Conservation (phyloP, 2,329 filamentous ascomycete genomes). For the Cytospora piceicola region DNA sequence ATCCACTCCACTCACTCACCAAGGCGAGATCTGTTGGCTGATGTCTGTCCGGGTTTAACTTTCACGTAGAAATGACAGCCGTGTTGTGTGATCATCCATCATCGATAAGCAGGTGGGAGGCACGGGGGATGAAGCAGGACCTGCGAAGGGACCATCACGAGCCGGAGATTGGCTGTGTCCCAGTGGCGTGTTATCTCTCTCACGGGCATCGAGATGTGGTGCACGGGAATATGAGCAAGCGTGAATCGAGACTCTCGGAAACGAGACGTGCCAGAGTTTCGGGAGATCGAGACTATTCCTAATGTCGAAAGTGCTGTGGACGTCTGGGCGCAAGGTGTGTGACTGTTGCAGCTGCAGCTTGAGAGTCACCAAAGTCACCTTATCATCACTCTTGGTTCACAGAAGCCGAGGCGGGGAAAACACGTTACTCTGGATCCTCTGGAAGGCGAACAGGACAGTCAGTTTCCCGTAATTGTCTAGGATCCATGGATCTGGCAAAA, state of each 20-base stretch:
- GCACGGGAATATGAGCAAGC: background rate
- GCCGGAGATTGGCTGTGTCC: constrained; percentile 6
- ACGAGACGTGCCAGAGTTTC: constrained; percentile 7
- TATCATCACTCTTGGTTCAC: constrained; percentile 16
- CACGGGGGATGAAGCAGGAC: background rate
- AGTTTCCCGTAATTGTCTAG: constrained; percentile 14
- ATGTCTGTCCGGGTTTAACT: background rate
- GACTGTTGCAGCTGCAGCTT: constrained; percentile 23
- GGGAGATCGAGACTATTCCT: constrained; percentile 16
- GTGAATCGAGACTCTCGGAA: constrained; percentile 14
- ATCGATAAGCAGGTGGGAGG: constrained; percentile 1
- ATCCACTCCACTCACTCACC: constrained; percentile 8
- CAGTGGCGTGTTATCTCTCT: constrained; percentile 22
- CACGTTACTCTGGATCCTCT: constrained; percentile 2
- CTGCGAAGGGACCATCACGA: background rate
- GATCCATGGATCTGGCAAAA: background rate
- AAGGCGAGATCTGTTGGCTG: constrained; percentile 3
- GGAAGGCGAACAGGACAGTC: background rate
- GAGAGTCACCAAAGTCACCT: constrained; percentile 22
- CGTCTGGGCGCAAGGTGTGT: background rate
- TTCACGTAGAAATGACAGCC: constrained; percentile 10
- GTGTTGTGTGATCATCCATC: constrained; percentile 20
- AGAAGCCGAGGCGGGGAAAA: constrained; percentile 9
- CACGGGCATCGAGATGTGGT: background rate
- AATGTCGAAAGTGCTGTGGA: constrained; percentile 25